Evolutionary conservation across 257 asterid species (phyloP), one percentile per base, ranked within the genome.

Genomic region (Hygrophila difformis): DNA sequence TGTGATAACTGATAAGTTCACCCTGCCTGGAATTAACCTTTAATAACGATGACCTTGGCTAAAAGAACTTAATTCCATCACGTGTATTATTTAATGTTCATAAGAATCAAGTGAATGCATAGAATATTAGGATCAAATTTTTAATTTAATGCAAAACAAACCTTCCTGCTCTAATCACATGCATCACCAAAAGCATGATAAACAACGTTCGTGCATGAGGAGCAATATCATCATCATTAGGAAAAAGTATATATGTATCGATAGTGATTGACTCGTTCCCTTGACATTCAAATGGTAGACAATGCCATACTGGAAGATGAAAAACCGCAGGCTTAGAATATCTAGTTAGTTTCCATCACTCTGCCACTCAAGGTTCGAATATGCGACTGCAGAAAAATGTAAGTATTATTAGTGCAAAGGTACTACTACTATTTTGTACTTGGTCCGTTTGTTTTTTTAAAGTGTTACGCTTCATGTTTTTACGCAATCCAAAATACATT

Each of bases 311-410:
- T 84, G 95, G 76, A 72, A 84, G 11, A 81, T 5, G 55, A 84
- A 68, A 81, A 84, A 84, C 57, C 93, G 85, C 13, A 75, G 43
- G 28, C 89, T 19, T 34, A 84, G 81, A 50, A 81, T 17, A n/a
- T n/a, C n/a, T n/a, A n/a, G n/a, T n/a, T n/a, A 48, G 75, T 62
- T 64, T 84, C 95, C 58, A 78, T 77, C 36, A 73, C 52, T 36
- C 80, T 55, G 28, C 95, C 93, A 46, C 93, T 63, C 55, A 91
- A 78, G 58, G 75, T 77, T 64, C 89, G 80, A 59, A 91, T 77
- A 63, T 91, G 98, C 66, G 94, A 81, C 98, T 91, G 96, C 76
- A 72, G 52, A 58, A n/a, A 44, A 46, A 58, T 39, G 45, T 50
- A 47, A 55, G n/a, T n/a, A 43, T 40, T 13, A 21, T 44, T 5